phyloP scores from a whole-genome alignment of 1,284 basidiomycete species.

The Anthracocystis walkeri region DNA sequence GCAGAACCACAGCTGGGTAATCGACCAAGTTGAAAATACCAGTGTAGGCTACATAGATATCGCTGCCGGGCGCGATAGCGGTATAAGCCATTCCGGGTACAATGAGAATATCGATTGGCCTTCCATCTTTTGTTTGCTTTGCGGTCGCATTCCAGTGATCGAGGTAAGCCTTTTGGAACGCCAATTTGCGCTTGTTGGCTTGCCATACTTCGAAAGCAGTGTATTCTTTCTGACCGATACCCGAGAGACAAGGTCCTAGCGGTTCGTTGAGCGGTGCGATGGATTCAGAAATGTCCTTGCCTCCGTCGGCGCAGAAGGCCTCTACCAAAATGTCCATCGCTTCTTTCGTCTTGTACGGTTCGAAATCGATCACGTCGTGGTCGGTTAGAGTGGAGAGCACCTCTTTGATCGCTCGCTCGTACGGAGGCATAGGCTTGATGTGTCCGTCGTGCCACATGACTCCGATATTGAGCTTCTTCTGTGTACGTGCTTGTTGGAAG shows the following conservation, averaged over 20 bases:
- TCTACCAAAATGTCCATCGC: conserved; percentile 64
- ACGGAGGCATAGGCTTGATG: conserved; percentile 69
- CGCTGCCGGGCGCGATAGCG: conserved; percentile 74
- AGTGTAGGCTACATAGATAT: conserved; percentile 67
- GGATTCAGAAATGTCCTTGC: conserved; percentile 52
- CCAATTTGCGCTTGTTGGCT: conserved; percentile 68
- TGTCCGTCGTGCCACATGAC: conserved; percentile 71
- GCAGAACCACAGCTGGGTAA: conserved; percentile 77
- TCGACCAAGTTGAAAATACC: conserved; percentile 77
- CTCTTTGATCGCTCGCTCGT: conserved; percentile 67
- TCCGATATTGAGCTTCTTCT: conserved; percentile 57
- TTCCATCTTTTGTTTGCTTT: conserved; percentile 72
- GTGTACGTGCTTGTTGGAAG: conserved; percentile 71
- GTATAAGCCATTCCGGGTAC: conserved; percentile 74
- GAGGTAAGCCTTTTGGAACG: conserved; percentile 73
- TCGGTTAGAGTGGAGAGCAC: conserved; percentile 60
- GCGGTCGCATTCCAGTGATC: conserved; percentile 74
- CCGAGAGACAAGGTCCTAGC: conserved; percentile 35
- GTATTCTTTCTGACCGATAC: conserved; percentile 21
- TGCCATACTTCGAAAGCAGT: conserved; percentile 76
- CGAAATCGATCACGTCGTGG: conserved; percentile 57
- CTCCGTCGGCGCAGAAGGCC: conserved; percentile 58
- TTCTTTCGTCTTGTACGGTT: conserved; percentile 46
- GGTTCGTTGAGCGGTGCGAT: conserved; percentile 59
- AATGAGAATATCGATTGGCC: conserved; percentile 76